Evolutionary conservation across 2,329 filamentous ascomycete species (phyloP), one percentile per base, ranked within the genome.

Genomic region (Talaromyces amestolkiae): DNA sequence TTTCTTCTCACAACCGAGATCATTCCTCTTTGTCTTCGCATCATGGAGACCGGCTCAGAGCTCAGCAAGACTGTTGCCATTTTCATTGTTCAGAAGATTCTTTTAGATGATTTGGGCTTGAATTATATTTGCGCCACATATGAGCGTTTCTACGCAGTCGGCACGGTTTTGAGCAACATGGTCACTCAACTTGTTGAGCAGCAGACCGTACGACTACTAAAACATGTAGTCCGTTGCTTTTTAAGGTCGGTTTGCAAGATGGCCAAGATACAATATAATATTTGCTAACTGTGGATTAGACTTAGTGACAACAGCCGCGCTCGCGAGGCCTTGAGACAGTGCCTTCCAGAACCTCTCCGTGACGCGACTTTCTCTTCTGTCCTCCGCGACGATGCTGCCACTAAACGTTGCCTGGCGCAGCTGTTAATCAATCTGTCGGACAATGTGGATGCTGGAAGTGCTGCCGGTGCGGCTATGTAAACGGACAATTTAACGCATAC

Each of bases 101-200:
- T 99, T 61, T 86, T 99, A 2, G 95, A 99, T 75, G 95, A 99
- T 73, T 94, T 96, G 73, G 95, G 95, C 3, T 85, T 99, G 68
- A 95, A 95, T 74, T 99, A 99, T 79, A 99, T 99, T 66, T 99
- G 95, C 80, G 94, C 96, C 69, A 99, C 95, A 0, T 99, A 99
- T 73, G 95, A 99, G 83, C 87, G 95, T 22, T 99, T 99, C 80
- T 99, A 98, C 72, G 95, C 95, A 8, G 95, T 99, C 5, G 95
- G 95, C 6, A 99, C 95, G 1, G 95, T 99, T 6, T 83, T 99
- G 45, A 97, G 92, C 82, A 99, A 98, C 76, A 99, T 99, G 95
- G 95, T 99, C 65, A 93, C 91, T 62, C 94, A 98, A 80, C 86
- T 99, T 43, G 95, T 98, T 45, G 95, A 99, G 79, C 94, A 97